Base-by-base conservation (phyloP, 2,329 filamentous ascomycete genomes). In the Neofusicoccum umdonicola region DNA sequence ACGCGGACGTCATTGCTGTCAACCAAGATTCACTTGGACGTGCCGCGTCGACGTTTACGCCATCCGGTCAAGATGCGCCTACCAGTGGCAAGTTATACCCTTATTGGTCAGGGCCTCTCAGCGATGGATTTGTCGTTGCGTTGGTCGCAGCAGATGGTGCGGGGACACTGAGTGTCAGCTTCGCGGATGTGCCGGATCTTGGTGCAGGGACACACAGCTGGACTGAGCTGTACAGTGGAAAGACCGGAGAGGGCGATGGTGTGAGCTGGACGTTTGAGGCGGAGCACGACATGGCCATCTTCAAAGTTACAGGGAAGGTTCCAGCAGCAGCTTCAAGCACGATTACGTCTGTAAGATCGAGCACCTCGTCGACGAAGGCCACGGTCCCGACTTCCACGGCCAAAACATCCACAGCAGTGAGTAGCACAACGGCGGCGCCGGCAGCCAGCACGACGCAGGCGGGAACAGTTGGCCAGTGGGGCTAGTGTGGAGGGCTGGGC, bases 1-100 rank as follows among this genome's bases (percentile, higher is more conserved):
- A 80, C 66, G 70, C 73, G 8, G 79, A 79, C n/a, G 74, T 81
- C 47, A 79, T 81, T 35, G 79, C 70, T n/a, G 67, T 80, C 31
- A 79, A 74, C 34, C 78, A 81, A 66, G 77, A 79, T 56, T 39
- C 65, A 22, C 66, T 69, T 13, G 68, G 68, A 12, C 67, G 66
- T 42, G 66, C 66, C 35, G 67, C 67, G 17, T 56, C 63, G 11
- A 64, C 64, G 12, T 69, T 69, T 61, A 63, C 57, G 17, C 67
- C 67, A 13, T 54, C 67, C 7, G 67, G 68, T 42, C 52, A 60
- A 35, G 44, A 67, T 15, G 67, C 62, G 8, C 68, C 67, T 4
- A 62, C 62, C 19, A 65, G 54, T 35, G 65, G 64, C 45, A 51
- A 65, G 22, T 19, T 69, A 31, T 67, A 69, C 47, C 67, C 67